Conservation (phyloP, 345 rosid species). For the Excoecaria cochinchinensis region DNA sequence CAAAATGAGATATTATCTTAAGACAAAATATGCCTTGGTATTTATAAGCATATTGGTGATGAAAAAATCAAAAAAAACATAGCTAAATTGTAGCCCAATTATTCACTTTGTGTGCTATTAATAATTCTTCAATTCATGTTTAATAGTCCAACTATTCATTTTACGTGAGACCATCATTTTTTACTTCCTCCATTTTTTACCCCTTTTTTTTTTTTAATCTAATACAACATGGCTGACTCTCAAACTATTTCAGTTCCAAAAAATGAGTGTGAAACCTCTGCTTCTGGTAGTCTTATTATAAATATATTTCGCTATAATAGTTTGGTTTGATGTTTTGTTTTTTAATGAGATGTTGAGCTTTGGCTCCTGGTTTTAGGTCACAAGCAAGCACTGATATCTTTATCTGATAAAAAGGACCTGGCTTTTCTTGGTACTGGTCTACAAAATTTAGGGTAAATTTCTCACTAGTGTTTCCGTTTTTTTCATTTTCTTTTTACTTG, state of each 20-base stretch:
- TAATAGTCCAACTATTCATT: too few relatives aligned
- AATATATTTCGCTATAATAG: neutral
- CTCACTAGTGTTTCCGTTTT: neutral
- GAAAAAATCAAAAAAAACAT: too few relatives aligned
- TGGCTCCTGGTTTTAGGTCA: constrained; percentile 37
- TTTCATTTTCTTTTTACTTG: neutral
- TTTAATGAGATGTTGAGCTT: neutral
- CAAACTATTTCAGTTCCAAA: constrained; percentile 33
- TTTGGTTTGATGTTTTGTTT: too few relatives aligned
- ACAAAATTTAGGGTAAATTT: constrained; percentile 65
- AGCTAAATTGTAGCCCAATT: too few relatives aligned
- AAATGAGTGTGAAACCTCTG: constrained; percentile 30
- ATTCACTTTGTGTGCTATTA: too few relatives aligned
- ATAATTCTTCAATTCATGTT: too few relatives aligned
- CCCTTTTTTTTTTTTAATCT: too few relatives aligned
- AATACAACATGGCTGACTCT: constrained; percentile 55
- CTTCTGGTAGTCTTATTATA: constrained; percentile 34
- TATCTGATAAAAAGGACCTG: constrained; percentile 75
- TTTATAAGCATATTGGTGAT: too few relatives aligned
- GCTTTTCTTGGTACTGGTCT: constrained; percentile 68
- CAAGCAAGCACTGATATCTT: constrained; percentile 81
- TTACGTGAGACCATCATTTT: too few relatives aligned
- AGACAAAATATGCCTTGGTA: too few relatives aligned
- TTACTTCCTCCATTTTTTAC: too few relatives aligned
- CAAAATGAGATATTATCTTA: too few relatives aligned